Conservation (phyloP, 2,329 filamentous ascomycete genomes). For the Nectriaceae sp. region DNA sequence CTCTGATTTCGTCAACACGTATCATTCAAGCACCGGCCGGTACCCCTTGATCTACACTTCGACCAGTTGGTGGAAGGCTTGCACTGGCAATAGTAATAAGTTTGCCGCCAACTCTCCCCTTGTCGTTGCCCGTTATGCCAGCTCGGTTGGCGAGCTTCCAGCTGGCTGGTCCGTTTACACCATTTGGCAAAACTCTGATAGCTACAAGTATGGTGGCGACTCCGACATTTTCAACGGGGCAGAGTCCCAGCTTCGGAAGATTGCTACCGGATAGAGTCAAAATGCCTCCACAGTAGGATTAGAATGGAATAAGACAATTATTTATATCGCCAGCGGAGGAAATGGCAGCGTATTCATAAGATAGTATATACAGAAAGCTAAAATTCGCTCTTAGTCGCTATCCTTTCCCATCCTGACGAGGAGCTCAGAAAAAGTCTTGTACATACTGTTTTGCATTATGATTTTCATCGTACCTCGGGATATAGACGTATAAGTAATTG, state of each 20-base stretch:
- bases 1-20: slow-evolving; percentile 52
- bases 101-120: slow-evolving; percentile 50
- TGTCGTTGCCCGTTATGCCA: slow-evolving; percentile 48
- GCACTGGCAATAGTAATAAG: slow-evolving; percentile 50
- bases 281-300: no score
- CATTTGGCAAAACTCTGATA: slow-evolving; percentile 42
- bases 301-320: no score
- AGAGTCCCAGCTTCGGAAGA: slow-evolving; percentile 18
- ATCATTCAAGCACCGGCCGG: slow-evolving; percentile 45
- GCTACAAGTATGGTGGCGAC: slow-evolving; percentile 19
- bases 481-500: no score
- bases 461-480: no score
- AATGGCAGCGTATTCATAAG: no score
- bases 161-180: slow-evolving; percentile 55
- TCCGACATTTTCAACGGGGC: slow-evolving; percentile 24
- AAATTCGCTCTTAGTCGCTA: no score
- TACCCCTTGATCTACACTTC: slow-evolving; percentile 57
- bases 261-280: slow-evolving; percentile 17
- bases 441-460: no score
- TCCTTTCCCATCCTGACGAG: no score
- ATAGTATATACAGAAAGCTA: no score
- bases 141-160: slow-evolving; percentile 45
- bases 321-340: no score
- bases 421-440: no score
- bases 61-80: slow-evolving; percentile 54